phyloP scores from a whole-genome alignment of 768 basidiomycete genomes.

The Ramaria sp. region DNA sequence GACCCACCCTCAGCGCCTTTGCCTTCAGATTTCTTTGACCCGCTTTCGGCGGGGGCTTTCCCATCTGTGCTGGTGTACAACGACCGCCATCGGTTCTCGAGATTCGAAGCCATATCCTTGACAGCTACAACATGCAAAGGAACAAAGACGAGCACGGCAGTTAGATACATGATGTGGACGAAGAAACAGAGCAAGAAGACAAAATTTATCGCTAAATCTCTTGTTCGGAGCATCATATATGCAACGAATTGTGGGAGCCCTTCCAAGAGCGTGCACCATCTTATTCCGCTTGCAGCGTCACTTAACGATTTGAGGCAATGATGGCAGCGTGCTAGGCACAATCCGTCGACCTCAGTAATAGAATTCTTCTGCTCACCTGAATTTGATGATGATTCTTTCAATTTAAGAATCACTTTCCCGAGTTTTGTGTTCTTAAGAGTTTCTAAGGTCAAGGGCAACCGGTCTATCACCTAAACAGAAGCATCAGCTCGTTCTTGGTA shows the following conservation, averaged over 20 bases:
- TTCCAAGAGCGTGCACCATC: constrained; percentile 2
- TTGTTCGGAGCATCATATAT: background rate
- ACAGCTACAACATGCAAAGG: constrained; percentile 47
- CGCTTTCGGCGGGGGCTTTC: constrained; percentile 6
- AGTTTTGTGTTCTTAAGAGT: constrained; percentile 61
- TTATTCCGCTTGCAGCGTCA: background rate
- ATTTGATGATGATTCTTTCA: constrained; percentile 64
- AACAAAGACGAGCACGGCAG: constrained; percentile 32
- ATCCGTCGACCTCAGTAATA: background rate
- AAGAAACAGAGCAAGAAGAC: constrained; percentile 14
- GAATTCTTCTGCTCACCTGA: constrained; percentile 54
- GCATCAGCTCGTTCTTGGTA: background rate
- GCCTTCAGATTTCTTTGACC: constrained; percentile 27
- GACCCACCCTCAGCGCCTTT: constrained; percentile 62
- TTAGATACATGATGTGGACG: constrained; percentile 52
- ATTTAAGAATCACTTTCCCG: constrained; percentile 68
- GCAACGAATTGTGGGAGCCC: background rate
- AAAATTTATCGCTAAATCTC: constrained; percentile 7
- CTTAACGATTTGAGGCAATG: constrained; percentile 9
- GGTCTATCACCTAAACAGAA: constrained; percentile 61
- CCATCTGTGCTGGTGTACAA: constrained; percentile 39
- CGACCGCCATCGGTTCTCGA: constrained; percentile 75
- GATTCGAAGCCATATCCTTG: constrained; percentile 88
- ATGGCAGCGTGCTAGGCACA: background rate
- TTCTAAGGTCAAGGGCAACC: constrained; percentile 65